These are phyloP conservation scores for Deinandra increscens DNA, from an alignment of 129 eudicot genomes.

Conservation along the genomic window DNA sequence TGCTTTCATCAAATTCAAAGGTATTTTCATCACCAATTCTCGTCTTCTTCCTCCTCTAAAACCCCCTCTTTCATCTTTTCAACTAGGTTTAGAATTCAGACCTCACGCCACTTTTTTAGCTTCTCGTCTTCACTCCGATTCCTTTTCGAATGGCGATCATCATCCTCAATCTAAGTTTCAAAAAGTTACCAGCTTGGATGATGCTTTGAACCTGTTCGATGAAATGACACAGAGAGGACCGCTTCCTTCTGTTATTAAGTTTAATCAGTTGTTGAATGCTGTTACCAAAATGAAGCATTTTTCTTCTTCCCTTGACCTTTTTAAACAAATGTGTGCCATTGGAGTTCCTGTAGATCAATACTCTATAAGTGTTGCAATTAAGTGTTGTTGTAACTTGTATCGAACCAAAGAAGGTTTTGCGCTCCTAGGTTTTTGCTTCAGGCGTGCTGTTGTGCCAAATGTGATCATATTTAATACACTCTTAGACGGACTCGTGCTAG, in stretches of 20 bases:
- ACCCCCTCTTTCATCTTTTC: neutral
- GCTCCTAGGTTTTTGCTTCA: neutral
- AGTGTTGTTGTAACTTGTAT: conserved; percentile 4
- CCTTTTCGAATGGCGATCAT: neutral
- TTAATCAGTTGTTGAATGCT: neutral
- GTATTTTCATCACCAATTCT: too few species aligned
- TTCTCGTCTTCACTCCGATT: neutral
- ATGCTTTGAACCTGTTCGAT: conserved; percentile 9
- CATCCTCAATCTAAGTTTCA: too few species aligned
- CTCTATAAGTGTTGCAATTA: conserved; percentile 8
- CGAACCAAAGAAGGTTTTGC: conserved; percentile 6
- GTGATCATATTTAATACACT: neutral
- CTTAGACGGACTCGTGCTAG: neutral
- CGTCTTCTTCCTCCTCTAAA: neutral
- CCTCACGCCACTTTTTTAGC: neutral
- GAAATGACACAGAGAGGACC: conserved; percentile 3
- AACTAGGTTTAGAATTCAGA: neutral
- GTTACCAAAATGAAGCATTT: conserved; percentile 4
- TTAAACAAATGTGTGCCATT: neutral
- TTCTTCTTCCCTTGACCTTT: neutral
- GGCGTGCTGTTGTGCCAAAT: neutral
- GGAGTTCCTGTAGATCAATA: neutral
- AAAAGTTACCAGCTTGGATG: conserved; percentile 8
- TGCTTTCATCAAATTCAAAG: neutral
- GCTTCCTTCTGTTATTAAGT: neutral